Base-by-base conservation (phyloP, 2,329 filamentous ascomycete species). In the Graphiopsis chlorocephala region DNA sequence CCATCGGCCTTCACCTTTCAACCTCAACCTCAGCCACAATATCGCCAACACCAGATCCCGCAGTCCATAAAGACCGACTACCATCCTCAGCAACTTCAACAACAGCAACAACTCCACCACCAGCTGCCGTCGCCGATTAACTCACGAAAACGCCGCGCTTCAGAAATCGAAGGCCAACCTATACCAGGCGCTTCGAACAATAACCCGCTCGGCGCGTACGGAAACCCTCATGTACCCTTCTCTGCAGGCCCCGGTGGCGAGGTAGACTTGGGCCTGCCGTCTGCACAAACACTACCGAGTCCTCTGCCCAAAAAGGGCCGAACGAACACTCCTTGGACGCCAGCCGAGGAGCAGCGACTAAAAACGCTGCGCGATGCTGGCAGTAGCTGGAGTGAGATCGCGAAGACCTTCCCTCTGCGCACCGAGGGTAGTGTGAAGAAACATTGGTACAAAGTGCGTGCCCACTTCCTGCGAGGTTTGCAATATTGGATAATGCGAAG, bases 351-450 rank as follows among this genome's bases (percentile, higher is more conserved):
- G 79, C 87, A 94, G 75, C 85, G 93, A 53, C 82, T 99, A 71
- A 98, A 98, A 83, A 88, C 90, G 70, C 96, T 99, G 92, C 86
- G 95, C 73, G 95, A 98, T 78, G 87, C 89, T 1, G 93, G 94
- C 12, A 93, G 91, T 72, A 97, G 91, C 74, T 99, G 95, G 95
- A 96, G 92, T 57, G 95, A 98, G 74, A 99, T 99, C 75, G 95
- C 94, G 71, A 98, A 98, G 88, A 93, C 96, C 72, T 99, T 99
- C 76, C 94, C 95, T 12, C 89, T 88, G 26, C 86, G 95, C 73
- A 99, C 95, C 48, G 95, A 99, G 80, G 95, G 95, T 8, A 97
- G 93, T 74, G 95, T 99, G 25, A 99, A 98, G 84, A 99, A 98
- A 81, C 95, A 99, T 78, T 99, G 95, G 94, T 98, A 99, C 80